Base-by-base conservation (phyloP, 179 eudicot genomes). In the Silene vulgaris region DNA sequence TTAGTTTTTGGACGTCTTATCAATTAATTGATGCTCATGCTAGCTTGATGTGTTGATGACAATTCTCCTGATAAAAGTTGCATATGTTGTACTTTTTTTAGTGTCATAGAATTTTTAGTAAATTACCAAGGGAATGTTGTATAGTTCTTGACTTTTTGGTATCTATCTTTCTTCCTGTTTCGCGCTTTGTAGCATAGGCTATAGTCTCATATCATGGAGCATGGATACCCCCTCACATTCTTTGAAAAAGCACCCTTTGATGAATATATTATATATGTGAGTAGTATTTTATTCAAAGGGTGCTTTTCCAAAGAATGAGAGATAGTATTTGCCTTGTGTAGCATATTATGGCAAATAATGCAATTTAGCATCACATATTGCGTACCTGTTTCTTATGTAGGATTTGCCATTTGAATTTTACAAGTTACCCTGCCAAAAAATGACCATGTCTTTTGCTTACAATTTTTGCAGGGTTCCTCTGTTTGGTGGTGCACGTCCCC, bases 401-500 rank as follows among this genome's bases (percentile, higher is more conserved):
- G 26, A 43, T 68, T 68, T 40, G n/a, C 29, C 28, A 21, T 21
- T 20, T 48, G 20, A 6, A 20, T 45, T 5, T 7, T 26, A 5
- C 65, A 28, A 50, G 30, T 11, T 16, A 50, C 0, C 17, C 30
- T 30, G 21, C 14, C 26, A 28, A 37, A n/a, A 57, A 11, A 7
- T 74, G 13, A 81, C 37, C 37, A 16, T 19, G 20, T 32, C 73
- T 26, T 78, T 62, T 76, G 75, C 48, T 0, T 71, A 11, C 21
- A 7, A 5, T 32, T 67, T 8, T 21, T 82, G 72, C 93, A 92
- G 97, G 90, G 78, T 80, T 76, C 74, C 83, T 50, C 76, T 93
- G 71, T 90, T 96, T 85, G 96, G 97, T 57, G 96, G 93, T 76
- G 99, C 97, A 76, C 93, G 96, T 9, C 99, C 97, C 2, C 85